Evolutionary conservation across 805 yeast species (phyloP), one percentile per base, ranked within the genome.

Genomic region (Spathaspora hagerdaliae): DNA sequence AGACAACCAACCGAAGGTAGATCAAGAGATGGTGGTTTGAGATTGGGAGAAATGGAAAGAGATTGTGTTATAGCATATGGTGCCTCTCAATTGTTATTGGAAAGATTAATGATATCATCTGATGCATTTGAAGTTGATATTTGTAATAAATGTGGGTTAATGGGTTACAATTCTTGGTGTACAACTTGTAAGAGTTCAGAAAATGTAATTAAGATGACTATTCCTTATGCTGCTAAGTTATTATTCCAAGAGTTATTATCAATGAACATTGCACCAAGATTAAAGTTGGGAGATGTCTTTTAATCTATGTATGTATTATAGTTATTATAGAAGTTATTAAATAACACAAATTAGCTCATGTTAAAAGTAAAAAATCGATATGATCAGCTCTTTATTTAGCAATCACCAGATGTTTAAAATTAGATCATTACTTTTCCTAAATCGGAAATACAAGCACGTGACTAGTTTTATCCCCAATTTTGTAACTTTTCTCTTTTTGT

Each of bases 61-160:
- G 99, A 94, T 74, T 94, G 99, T 84, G 96, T 94, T 53, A 95
- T 94, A 69, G 99, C 99, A 1, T 94, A 94, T 59, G 99, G 99
- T 60, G 99, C 99, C 1, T 91, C 97, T 5, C 98, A 92, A 67
- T 73, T 94, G 55, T 75, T 94, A 53, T 72, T 94, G 50, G 99
- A 94, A 69, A 82, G 99, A 67, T 77, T 94, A 59, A 94, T 94
- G 99, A 72, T 91, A 42, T 87, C 96, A 43, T 91, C 98, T 0
- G 99, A 94, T 73, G 98, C 97, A 0, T 94, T 94, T 62, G 98
- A 94, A 56, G 97, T 94, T 29, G 98, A 94, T 60, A 83, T 94
- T 32, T 94, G 99, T 73, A 86, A 85, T 59, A 71, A 79, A 37
- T 94, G 99, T 77, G 99, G 99, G 12, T 78, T 94, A 53, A 88